These are phyloP conservation scores for Inga laurina DNA, from an alignment of 306 rosid genomes.

Conservation along the genomic window DNA sequence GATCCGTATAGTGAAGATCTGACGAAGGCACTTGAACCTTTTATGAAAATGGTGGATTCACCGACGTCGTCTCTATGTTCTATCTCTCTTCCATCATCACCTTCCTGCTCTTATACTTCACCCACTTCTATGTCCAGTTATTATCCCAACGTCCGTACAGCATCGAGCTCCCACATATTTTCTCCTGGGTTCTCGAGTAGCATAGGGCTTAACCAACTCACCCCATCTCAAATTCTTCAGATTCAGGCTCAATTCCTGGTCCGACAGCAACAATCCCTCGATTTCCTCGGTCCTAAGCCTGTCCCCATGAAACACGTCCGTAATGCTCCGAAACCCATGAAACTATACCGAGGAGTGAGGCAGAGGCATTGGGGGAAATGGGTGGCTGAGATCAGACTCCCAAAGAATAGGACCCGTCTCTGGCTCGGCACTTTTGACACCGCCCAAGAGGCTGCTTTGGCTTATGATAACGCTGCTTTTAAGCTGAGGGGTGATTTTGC, in stretches of 20 bases:
- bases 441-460: constrained; percentile 89
- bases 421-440: constrained; percentile 98
- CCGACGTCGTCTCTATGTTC: constrained; percentile 29
- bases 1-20: constrained; percentile 70
- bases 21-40: constrained; percentile 79
- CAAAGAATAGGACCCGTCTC: constrained; percentile 85
- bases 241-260: constrained; percentile 68
- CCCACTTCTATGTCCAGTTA: constrained; percentile 21
- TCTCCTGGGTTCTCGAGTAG: constrained; percentile 37
- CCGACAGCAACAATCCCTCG: constrained; percentile 39
- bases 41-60: constrained; percentile 61
- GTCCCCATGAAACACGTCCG: constrained; percentile 66
- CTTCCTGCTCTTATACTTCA: constrained; percentile 8
- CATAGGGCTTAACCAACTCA: constrained; percentile 73
- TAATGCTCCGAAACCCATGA: constrained; percentile 47
- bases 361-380: constrained; percentile 97
- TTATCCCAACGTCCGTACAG: constrained; percentile 35
- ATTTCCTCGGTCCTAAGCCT: constrained; percentile 49
- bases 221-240: constrained; percentile 75
- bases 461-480: constrained; percentile 83
- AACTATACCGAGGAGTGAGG: constrained; percentile 87
- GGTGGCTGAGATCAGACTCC: constrained; percentile 97
- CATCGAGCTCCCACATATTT: constrained; percentile 40
- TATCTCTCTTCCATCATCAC: constrained; percentile 16
- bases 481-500: constrained; percentile 89